Evolutionary conservation across 345 rosid species (phyloP), one percentile per base, ranked within the genome.

Genomic region (Arabidopsis arenosa): DNA sequence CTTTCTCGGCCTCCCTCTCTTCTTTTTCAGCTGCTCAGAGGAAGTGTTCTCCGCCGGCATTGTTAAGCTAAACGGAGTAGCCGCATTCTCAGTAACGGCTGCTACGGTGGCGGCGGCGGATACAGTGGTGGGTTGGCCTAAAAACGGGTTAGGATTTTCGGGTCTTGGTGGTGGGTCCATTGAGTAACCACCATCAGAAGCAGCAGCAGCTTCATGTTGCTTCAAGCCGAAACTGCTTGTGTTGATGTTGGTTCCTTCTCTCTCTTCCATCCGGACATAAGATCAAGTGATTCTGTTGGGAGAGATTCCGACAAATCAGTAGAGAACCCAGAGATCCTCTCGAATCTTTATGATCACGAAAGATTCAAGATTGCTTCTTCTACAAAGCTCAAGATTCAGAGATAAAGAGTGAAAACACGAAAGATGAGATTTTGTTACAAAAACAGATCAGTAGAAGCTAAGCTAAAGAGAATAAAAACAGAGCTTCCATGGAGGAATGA

Each of bases 1-100:
- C 87, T 96, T 96, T 68, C 93, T 88, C 6, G 99, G 98, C 41
- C 98, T 82, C 4, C 98, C 98, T 80, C 99, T 87, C 85, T 88
- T 93, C 86, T 95, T 95, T 79, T 90, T 96, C 80, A 40, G 66
- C 36, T 79, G 70, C 36, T 79, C 86, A 2, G 84, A 45, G 14
- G 81, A 78, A 35, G 59, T 47, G 1, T 33, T 67, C 64, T 78
- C 81, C 66, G 81, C 4, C 70, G 74, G 81, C 81, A 73, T 73
- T 78, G 81, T 66, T 61, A 73, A 44, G 60, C 78, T 78, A 35
- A 73, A 73, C 18, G 57, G 70, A 78, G 78, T 74, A 67, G 78
- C 70, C 7, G 70, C 74, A 73, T 66, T 67, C 14, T 69, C 75
- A 36, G 72, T 9, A 7, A 68, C 74, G 1, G 4, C 75, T 32